Evolutionary conservation across 495 filamentous ascomycete genomes (phyloP).

Genomic region (Rusavskia elegans): DNA sequence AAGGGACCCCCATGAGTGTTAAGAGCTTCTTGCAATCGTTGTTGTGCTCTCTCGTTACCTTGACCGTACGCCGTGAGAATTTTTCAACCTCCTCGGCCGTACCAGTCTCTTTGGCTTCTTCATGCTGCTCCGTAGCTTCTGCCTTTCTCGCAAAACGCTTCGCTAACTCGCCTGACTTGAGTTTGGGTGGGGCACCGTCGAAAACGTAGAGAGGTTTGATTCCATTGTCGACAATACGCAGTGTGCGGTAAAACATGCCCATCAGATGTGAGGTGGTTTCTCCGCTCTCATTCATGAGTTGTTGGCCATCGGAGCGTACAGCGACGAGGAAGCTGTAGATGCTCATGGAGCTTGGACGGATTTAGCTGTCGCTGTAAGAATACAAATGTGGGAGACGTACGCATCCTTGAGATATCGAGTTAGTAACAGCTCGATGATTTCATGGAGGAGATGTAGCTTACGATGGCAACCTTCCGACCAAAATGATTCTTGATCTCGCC

Average conservation of each 20-base stretch:
- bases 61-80: conserved; percentile 86
- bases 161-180: conserved; percentile 90
- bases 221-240: conserved; percentile 95
- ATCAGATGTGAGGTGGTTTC: conserved; percentile 96
- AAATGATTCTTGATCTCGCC: conserved; percentile 98
- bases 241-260: conserved; percentile 98
- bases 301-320: conserved; percentile 88
- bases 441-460: conserved; percentile 27
- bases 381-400: conserved; percentile 32
- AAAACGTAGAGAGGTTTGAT: conserved; percentile 98
- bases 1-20: conserved; percentile 90
- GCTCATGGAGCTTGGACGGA: conserved; percentile 67
- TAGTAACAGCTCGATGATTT: neutral
- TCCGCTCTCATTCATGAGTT: conserved; percentile 82
- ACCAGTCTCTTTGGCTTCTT: conserved; percentile 93
- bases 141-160: conserved; percentile 85
- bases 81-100: conserved; percentile 96
- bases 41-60: conserved; percentile 93
- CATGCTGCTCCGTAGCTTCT: conserved; percentile 72
- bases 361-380: conserved; percentile 8
- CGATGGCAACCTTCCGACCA: conserved; percentile 91
- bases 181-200: conserved; percentile 87
- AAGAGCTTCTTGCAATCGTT: conserved; percentile 80
- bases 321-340: conserved; percentile 98
- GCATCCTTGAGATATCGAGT: conserved; percentile 47